phyloP scores from a whole-genome alignment of 2,329 filamentous ascomycete species.

The Cordyceps fumosorosea region DNA sequence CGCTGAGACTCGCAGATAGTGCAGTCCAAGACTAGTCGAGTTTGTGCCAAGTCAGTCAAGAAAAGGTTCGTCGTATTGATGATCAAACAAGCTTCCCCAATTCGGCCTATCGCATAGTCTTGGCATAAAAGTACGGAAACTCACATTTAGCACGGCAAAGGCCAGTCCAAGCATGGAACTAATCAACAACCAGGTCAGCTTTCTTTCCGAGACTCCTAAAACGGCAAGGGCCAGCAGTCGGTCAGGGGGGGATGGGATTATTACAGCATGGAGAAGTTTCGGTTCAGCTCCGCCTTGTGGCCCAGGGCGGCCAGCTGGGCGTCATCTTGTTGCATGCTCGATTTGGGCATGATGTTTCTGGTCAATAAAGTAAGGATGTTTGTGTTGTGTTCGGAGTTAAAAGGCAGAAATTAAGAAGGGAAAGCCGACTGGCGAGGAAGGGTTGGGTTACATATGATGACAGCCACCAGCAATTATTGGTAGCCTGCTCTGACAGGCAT shows the following conservation, averaged over 20 bases:
- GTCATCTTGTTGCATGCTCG: slow-evolving; percentile 17
- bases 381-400: too few species aligned
- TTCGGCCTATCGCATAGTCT: background rate
- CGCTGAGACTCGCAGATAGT: slow-evolving; percentile 36
- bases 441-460: too few species aligned
- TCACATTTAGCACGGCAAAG: slow-evolving; percentile 39
- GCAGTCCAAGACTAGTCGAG: slow-evolving; percentile 37
- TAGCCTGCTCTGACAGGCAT: too few species aligned
- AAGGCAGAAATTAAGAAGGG: background rate
- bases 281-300: slow-evolving; percentile 20
- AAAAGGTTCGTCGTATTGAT: background rate
- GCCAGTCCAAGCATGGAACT: slow-evolving; percentile 36
- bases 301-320: slow-evolving; percentile 22
- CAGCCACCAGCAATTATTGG: too few species aligned
- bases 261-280: slow-evolving; percentile 22
- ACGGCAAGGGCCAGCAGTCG: too few species aligned
- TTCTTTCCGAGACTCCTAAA: background rate
- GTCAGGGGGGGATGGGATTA: too few species aligned
- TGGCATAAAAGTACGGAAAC: background rate
- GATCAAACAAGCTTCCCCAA: background rate
- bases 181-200: background rate
- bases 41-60: background rate
- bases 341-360: slow-evolving; percentile 15
- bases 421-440: too few species aligned
- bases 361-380: background rate